Percentiles rank a stretch among this genome's conserved stretches.
Conservation (phyloP, 495 filamentous ascomycete species). For the Penicillium crystallinum region DNA sequence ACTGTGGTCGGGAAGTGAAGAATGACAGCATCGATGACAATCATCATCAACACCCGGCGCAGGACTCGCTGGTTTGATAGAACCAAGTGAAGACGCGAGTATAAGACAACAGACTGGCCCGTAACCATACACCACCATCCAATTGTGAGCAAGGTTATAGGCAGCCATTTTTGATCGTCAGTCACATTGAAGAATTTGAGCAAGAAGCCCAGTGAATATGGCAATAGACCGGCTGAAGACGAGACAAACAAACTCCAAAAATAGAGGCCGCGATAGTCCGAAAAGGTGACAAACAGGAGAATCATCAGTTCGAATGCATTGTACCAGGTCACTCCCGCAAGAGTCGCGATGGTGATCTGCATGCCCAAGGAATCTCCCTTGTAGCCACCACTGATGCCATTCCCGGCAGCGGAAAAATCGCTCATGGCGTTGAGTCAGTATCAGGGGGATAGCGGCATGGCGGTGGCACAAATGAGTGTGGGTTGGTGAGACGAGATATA, state of each 20-base stretch:
- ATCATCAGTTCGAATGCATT: slow-evolving; percentile 51
- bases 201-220: slow-evolving; percentile 56
- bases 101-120: slow-evolving; percentile 61
- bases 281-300: slow-evolving; percentile 53
- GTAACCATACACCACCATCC: slow-evolving; percentile 65
- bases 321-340: slow-evolving; percentile 50
- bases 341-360: slow-evolving; percentile 49
- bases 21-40: slow-evolving; percentile 50
- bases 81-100: slow-evolving; percentile 62
- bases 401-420: slow-evolving; percentile 26
- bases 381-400: slow-evolving; percentile 43
- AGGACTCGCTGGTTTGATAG: slow-evolving; percentile 45
- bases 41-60: slow-evolving; percentile 52
- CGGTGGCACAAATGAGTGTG: not conserved
- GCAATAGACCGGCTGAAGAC: slow-evolving; percentile 50
- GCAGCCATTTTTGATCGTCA: slow-evolving; percentile 28
- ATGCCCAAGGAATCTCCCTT: slow-evolving; percentile 30
- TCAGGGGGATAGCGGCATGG: slow-evolving; percentile 6
- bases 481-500: not conserved
- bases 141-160: slow-evolving; percentile 43
- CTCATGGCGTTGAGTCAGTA: slow-evolving; percentile 12
- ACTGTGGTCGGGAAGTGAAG: slow-evolving; percentile 54
- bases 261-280: slow-evolving; percentile 49
- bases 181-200: slow-evolving; percentile 54
- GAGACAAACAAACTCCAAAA: slow-evolving; percentile 53